Base-by-base conservation (phyloP, 768 basidiomycete genomes). In the Kwoniella newhampshirensis region DNA sequence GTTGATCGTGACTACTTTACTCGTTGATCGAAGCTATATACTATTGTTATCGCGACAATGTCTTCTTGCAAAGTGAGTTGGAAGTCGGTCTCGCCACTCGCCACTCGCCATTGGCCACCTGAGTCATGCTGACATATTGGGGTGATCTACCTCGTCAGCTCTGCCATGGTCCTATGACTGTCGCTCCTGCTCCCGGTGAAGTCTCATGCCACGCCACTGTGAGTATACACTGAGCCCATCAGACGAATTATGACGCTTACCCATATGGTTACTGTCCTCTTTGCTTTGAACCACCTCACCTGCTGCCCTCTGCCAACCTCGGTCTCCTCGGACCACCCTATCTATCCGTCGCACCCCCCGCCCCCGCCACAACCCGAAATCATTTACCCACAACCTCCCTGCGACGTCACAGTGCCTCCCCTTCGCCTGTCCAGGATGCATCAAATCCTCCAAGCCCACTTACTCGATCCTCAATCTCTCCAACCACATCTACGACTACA, bases 401-500 rank as follows among this genome's bases (percentile, higher is more conserved):
- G 21, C 49, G n/a, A 40, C 20, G n/a, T 12, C 21, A 11, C n/a
- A 62, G 60, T 62, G 60, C 48, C 46, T 62, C 20, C 55, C 55
- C 25, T 62, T 62, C 55, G 49, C 60, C 32, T 62, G 60, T 41
- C 60, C 60, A 15, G 48, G 41, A 30, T 62, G 60, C 32, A 50
- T 62, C 26, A 28, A 21, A 36, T 44, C 57, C 8, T 41, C 56
- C 46, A 56, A 56, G 51, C 25, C 54, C 5, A 47, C 54, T 9
- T 62, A 39, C 25, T 28, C 42, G 3, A 62, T 62, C 32, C 37
- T 62, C 25, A 57, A 57, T 28, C 50, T 62, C 13, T 32, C 21
- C 11, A 62, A 62, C 36, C 60, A 62, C 36, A 57, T 62, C 23
- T 62, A 62, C 55, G 60, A 62, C 45, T 62, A 62, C 40, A 40